phyloP scores from a whole-genome alignment of 495 filamentous ascomycete species.

The Alectoria sarmentosa region DNA sequence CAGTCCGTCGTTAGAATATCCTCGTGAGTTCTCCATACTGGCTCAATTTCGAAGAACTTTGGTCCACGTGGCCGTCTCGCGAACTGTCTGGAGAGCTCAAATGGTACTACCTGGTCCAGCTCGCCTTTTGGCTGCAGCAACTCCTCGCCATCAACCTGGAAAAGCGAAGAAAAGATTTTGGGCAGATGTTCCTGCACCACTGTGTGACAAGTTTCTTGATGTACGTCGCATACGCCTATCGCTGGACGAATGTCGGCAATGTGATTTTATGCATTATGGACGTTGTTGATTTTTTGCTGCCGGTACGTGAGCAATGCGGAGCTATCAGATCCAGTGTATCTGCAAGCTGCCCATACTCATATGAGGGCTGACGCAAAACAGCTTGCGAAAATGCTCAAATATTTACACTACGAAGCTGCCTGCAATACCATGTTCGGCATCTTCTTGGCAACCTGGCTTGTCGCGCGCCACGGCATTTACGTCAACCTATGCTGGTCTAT shows the following conservation, averaged over 20 bases:
- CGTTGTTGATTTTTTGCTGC: constrained; percentile 78
- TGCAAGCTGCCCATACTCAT: neutral
- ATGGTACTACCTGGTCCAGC: constrained; percentile 85
- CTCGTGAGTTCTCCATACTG: constrained; percentile 47
- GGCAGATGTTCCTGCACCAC: constrained; percentile 94
- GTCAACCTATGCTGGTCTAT: constrained; percentile 70
- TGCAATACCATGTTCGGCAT: constrained; percentile 83
- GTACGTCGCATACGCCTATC: constrained; percentile 71
- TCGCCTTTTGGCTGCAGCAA: constrained; percentile 91
- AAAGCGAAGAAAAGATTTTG: constrained; percentile 85
- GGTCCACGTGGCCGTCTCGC: constrained; percentile 74
- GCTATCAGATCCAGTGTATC: neutral
- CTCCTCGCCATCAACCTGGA: constrained; percentile 92
- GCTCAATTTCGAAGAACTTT: constrained; percentile 69
- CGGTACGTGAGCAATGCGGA: constrained; percentile 47
- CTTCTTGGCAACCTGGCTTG: constrained; percentile 81
- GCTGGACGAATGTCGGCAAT: constrained; percentile 78
- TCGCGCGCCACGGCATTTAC: constrained; percentile 78
- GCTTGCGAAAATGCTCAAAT: constrained; percentile 94
- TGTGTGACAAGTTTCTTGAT: constrained; percentile 80
- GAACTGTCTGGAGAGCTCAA: constrained; percentile 69
- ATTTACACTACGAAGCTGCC: constrained; percentile 61
- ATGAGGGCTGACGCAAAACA: constrained; percentile 32
- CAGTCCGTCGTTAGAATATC: neutral
- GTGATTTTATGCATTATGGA: constrained; percentile 92